These are phyloP conservation scores for Tetrahymena borealis DNA, from an alignment of 73 alveolate species.

Conservation along the genomic window DNA sequence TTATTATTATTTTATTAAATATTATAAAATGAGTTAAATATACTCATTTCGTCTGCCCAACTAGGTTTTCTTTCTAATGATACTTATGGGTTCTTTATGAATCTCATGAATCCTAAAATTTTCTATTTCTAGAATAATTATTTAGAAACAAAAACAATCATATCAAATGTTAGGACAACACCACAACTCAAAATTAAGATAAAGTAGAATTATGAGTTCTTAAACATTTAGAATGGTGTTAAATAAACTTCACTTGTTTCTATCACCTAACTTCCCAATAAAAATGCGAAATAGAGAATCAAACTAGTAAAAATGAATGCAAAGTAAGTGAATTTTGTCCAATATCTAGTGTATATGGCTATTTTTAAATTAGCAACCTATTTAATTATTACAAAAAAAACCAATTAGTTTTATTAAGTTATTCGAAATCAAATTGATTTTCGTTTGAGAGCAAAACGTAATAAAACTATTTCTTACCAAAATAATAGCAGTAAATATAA, in stretches of 20 bases:
- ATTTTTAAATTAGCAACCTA: slow-evolving; percentile 50
- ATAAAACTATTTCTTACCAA: slow-evolving; percentile 17
- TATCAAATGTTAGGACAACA: slow-evolving; percentile 16
- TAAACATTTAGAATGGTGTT: slow-evolving; percentile 17
- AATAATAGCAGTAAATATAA: slow-evolving; percentile 54
- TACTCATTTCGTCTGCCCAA: background rate
- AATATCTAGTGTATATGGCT: slow-evolving; percentile 40
- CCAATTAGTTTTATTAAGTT: too few relatives aligned
- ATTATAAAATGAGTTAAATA: background rate
- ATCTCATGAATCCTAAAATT: background rate
- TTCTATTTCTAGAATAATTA: background rate
- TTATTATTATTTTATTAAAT: background rate
- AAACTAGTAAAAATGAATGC: slow-evolving; percentile 33
- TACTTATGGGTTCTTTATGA: background rate
- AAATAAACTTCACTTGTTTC: slow-evolving; percentile 8
- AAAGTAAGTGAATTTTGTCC: slow-evolving; percentile 36
- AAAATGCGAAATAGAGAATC: slow-evolving; percentile 44
- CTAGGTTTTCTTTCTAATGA: background rate
- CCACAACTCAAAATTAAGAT: slow-evolving; percentile 3
- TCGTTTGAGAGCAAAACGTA: background rate
- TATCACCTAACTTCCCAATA: slow-evolving; percentile 40
- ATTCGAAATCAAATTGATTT: too few relatives aligned
- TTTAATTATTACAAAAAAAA: background rate
- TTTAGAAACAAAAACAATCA: slow-evolving; percentile 8
- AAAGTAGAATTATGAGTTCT: slow-evolving; percentile 14